phyloP scores from a whole-genome alignment of 495 filamentous ascomycete genomes.

The Articulospora tetracladia region DNA sequence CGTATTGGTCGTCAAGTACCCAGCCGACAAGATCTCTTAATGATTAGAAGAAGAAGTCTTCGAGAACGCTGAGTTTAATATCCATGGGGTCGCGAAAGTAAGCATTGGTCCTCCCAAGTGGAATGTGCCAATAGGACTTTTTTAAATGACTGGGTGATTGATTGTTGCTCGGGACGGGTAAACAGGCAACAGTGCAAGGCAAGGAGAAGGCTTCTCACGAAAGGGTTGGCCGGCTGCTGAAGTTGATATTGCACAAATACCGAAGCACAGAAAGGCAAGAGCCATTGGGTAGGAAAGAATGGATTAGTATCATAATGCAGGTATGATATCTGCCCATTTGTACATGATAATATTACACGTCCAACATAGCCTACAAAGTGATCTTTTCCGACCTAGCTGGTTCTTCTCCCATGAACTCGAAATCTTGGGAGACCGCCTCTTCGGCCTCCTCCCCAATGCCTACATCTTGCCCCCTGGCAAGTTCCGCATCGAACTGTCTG shows the following conservation, averaged over 20 bases:
- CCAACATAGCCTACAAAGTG: constrained; percentile 1
- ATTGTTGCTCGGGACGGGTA: too few species aligned
- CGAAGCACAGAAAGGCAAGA: neutral
- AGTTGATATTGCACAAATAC: neutral
- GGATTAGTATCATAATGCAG: neutral
- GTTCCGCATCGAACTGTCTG: constrained; percentile 33
- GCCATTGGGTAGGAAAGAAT: neutral
- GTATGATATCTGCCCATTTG: neutral
- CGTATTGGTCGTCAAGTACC: too few species aligned
- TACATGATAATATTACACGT: constrained; percentile 9
- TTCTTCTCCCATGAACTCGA: constrained; percentile 22
- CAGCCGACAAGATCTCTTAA: too few species aligned
- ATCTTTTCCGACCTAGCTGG: constrained; percentile 17
- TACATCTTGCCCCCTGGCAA: constrained; percentile 36
- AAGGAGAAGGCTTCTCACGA: too few species aligned
- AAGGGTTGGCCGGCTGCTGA: neutral
- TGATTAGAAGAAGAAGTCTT: too few species aligned
- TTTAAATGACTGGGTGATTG: too few species aligned
- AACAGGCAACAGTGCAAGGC: too few species aligned
- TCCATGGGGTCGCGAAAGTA: too few species aligned
- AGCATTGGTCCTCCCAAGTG: too few species aligned
- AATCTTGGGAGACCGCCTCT: neutral
- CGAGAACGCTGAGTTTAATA: too few species aligned
- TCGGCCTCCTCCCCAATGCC: constrained; percentile 32
- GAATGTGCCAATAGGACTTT: too few species aligned